Conservation (phyloP, 257 asterid genomes). For the Nicotiana noctiflora region DNA sequence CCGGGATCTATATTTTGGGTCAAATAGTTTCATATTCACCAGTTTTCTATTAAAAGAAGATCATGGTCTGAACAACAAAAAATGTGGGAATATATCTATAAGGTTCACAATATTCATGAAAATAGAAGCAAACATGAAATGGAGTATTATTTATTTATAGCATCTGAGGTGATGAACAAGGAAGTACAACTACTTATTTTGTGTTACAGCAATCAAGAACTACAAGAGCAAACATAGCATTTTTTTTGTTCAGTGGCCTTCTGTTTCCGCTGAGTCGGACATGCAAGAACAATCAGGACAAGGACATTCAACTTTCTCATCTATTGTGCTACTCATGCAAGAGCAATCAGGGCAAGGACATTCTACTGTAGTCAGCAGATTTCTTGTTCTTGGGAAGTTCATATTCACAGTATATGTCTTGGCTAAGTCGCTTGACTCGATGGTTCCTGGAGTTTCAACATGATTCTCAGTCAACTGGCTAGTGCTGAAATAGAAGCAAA, state of each 20-base stretch:
- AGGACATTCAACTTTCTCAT: background rate
- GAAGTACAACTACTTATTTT: background rate
- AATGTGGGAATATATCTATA: background rate
- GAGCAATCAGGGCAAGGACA: conserved; percentile 5
- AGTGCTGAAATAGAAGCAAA: background rate
- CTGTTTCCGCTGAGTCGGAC: background rate
- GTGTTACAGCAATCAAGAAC: background rate
- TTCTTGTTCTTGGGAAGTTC: background rate
- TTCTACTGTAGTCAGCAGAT: background rate
- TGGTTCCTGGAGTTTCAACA: background rate
- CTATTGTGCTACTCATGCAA: background rate
- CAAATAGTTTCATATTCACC: background rate
- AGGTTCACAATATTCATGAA: background rate
- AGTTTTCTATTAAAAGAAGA: background rate
- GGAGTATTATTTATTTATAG: background rate
- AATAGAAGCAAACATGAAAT: background rate
- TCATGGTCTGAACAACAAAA: background rate
- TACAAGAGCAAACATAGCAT: background rate
- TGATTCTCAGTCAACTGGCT: background rate
- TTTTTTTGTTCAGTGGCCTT: background rate
- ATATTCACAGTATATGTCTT: background rate
- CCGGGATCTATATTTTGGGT: too few species aligned
- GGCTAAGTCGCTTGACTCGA: background rate
- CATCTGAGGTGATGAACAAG: background rate
- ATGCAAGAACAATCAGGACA: conserved; percentile 1